A percentile compares a stretch with the other conserved stretches of the same genome.
These are phyloP conservation scores for Colletotrichum lindemuthianum DNA, from an alignment of 2,329 filamentous ascomycete genomes.

Conservation along the genomic window DNA sequence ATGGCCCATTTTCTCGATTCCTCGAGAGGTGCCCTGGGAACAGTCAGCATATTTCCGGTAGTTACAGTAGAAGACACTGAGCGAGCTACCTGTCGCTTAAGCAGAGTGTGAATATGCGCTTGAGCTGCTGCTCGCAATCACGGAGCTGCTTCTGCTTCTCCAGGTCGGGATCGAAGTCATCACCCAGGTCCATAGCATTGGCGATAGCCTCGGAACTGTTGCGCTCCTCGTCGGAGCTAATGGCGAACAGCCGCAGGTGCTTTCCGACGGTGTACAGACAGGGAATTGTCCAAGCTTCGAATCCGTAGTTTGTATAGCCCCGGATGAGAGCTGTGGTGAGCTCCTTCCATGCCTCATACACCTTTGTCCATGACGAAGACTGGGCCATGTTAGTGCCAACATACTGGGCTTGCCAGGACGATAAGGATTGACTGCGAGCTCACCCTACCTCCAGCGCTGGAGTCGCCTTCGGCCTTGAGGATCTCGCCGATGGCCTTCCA, in stretches of 20 bases:
- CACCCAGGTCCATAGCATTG: conserved; percentile 61
- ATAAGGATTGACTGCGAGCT: conserved; percentile 17
- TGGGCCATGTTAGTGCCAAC: conserved; percentile 11
- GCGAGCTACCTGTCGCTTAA: conserved; percentile 80
- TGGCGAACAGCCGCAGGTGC: conserved; percentile 87
- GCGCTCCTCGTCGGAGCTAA: conserved; percentile 83
- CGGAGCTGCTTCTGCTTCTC: conserved; percentile 88
- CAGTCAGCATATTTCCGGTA: conserved; percentile 36
- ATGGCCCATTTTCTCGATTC: conserved; percentile 98
- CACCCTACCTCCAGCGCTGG: conserved; percentile 45
- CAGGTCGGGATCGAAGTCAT: conserved; percentile 81
- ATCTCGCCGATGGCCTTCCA: conserved; percentile 86
- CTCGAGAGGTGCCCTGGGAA: conserved; percentile 76
- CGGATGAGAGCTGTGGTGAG: conserved; percentile 79
- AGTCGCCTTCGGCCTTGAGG: conserved; percentile 69
- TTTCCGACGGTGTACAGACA: conserved; percentile 89
- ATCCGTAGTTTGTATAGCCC: conserved; percentile 79
- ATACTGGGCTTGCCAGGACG: too few relatives aligned
- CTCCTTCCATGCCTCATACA: conserved; percentile 91
- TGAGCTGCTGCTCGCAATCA: conserved; percentile 89
- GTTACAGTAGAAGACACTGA: neutral
- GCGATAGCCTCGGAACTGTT: conserved; percentile 50
- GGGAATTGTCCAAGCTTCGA: conserved; percentile 92
- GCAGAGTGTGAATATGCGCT: conserved; percentile 91
- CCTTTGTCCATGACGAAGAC: conserved; percentile 76